These are phyloP conservation scores for Colletotrichum sublineola DNA, from an alignment of 2,329 filamentous ascomycete genomes.

Conservation along the genomic window DNA sequence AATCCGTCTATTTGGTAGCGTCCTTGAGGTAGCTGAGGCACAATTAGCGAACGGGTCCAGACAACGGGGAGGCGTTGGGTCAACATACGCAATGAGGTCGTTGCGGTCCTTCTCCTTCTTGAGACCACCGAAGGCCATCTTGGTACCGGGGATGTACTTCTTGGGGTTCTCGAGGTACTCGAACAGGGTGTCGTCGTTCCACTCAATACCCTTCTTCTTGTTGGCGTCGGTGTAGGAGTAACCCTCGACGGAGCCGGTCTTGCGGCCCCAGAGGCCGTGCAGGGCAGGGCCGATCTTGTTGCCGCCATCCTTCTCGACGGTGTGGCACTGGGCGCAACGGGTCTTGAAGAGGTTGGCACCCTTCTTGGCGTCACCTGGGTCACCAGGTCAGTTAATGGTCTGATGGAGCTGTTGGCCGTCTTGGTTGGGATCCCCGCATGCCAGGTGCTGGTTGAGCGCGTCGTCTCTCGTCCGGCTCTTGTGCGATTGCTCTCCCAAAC, in stretches of 20 bases:
- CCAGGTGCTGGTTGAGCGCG: not conserved
- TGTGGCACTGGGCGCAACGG: slow-evolving; percentile 98
- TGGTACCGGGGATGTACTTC: slow-evolving; percentile 99
- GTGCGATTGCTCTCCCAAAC: not conserved
- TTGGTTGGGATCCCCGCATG: not conserved
- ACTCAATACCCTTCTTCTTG: slow-evolving; percentile 94
- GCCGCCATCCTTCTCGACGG: slow-evolving; percentile 86
- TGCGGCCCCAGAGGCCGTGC: slow-evolving; percentile 96
- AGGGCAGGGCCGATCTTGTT: slow-evolving; percentile 99
- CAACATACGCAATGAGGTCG: slow-evolving; percentile 93
- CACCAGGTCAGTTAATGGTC: slow-evolving; percentile 34
- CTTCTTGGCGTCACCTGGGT: slow-evolving; percentile 89
- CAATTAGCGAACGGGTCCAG: slow-evolving; percentile 45
- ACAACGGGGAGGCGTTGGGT: not conserved
- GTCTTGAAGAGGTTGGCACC: slow-evolving; percentile 99
- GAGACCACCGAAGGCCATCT: slow-evolving; percentile 99
- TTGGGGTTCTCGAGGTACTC: slow-evolving; percentile 99
- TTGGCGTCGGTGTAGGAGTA: slow-evolving; percentile 99
- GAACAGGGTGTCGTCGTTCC: slow-evolving; percentile 91
- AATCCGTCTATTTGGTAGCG: slow-evolving; percentile 72
- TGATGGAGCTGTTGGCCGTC: slow-evolving; percentile 15
- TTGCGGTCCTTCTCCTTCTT: slow-evolving; percentile 99
- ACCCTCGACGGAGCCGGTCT: slow-evolving; percentile 90
- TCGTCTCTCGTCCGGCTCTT: not conserved
- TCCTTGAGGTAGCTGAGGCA: slow-evolving; percentile 75